Conservation (phyloP, 371 early-diverging fungal species). For the Coemansia sp. region DNA sequence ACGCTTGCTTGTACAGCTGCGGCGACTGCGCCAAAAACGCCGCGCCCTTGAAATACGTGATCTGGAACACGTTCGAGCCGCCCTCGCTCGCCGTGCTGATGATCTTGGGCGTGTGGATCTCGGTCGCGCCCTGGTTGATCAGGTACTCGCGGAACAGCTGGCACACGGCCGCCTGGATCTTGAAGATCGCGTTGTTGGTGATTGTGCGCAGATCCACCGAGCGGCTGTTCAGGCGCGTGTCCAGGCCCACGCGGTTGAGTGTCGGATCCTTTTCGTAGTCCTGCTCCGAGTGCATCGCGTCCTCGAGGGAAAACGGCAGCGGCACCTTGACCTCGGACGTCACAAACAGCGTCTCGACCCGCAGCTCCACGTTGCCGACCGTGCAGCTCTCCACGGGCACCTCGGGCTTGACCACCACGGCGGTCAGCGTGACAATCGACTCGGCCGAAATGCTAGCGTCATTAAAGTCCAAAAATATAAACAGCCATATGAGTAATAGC, state of each 20-base stretch:
- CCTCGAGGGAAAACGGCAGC: conserved; percentile 96
- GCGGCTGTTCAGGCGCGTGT: conserved; percentile 97
- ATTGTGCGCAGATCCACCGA: conserved; percentile 96
- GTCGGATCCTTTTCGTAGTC: conserved; percentile 73
- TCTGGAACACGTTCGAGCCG: conserved; percentile 98
- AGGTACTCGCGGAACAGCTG: conserved; percentile 95
- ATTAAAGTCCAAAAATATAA: too few relatives aligned
- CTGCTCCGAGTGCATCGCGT: conserved; percentile 87
- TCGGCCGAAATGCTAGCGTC: conserved; percentile 74
- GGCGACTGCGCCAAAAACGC: conserved; percentile 99
- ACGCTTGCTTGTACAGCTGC: conserved; percentile 99
- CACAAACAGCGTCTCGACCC: conserved; percentile 71
- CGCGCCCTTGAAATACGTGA: conserved; percentile 95
- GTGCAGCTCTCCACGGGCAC: conserved; percentile 92
- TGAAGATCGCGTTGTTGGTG: conserved; percentile 98
- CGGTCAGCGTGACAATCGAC: conserved; percentile 88
- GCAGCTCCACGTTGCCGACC: conserved; percentile 86
- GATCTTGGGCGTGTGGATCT: conserved; percentile 99
- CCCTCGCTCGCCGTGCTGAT: conserved; percentile 98
- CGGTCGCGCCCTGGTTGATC: conserved; percentile 80
- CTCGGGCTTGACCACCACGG: conserved; percentile 69
- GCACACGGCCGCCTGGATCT: conserved; percentile 94
- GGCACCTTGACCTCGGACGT: conserved; percentile 76
- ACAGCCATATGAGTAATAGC: conserved; percentile 6
- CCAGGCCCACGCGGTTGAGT: conserved; percentile 80